A percentile compares a stretch with the other conserved stretches of the same genome.
Evolutionary conservation across 148 eudicot genomes (phyloP).

Genomic region (Rhododendron simsii): DNA sequence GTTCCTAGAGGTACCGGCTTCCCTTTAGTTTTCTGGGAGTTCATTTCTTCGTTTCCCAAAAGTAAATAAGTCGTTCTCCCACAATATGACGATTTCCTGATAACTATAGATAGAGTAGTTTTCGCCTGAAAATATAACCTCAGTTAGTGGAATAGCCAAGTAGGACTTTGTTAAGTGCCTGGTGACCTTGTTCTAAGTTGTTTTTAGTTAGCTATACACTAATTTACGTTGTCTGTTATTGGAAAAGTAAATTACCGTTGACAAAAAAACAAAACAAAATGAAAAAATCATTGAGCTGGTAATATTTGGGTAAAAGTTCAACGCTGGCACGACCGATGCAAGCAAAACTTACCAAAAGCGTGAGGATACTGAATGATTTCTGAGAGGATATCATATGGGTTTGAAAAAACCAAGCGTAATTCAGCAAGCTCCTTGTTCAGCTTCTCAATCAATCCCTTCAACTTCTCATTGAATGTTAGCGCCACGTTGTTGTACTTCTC

Average conservation of each 20-base stretch:
- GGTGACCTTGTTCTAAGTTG: neutral
- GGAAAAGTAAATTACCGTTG: neutral
- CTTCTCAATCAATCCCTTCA: conserved; percentile 32
- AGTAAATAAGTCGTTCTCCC: neutral
- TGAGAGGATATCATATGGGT: conserved; percentile 45
- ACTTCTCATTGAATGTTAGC: conserved; percentile 43
- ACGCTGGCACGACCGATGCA: neutral
- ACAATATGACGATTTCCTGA: neutral
- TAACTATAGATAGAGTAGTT: neutral
- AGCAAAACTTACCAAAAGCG: conserved; percentile 45
- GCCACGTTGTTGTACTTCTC: conserved; percentile 58
- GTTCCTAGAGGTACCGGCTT: neutral
- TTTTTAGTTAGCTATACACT: neutral
- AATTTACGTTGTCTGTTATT: neutral
- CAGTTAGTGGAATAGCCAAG: neutral
- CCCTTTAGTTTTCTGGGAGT: neutral
- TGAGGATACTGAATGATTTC: conserved; percentile 50
- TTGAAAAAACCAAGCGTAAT: conserved; percentile 46
- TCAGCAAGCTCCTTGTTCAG: conserved; percentile 43
- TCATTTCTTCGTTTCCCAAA: neutral
- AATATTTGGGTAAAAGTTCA: neutral
- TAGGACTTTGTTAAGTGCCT: neutral
- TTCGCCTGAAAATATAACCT: neutral
- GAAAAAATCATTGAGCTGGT: neutral
- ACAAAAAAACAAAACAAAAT: neutral